phyloP scores from a whole-genome alignment of 176 grass and related monocot species.

The Guadua angustifolia region DNA sequence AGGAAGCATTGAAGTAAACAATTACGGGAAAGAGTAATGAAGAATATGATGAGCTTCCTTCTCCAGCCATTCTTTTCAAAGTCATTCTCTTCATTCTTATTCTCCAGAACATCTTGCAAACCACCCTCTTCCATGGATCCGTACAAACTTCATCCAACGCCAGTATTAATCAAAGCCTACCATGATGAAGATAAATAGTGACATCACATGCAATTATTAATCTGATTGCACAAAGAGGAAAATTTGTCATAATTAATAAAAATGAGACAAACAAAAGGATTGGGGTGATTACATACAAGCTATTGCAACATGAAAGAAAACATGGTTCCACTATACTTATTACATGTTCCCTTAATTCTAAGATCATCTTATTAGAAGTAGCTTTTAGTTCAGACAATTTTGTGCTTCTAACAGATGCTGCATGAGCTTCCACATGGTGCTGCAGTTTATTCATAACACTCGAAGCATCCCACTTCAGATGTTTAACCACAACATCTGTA shows the following conservation, averaged over 20 bases:
- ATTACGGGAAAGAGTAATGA: too few relatives aligned
- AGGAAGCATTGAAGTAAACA: too few relatives aligned
- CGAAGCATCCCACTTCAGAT: too few relatives aligned
- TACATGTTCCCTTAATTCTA: too few relatives aligned
- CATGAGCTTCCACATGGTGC: slow-evolving; percentile 63
- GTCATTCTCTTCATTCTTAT: slow-evolving; percentile 56
- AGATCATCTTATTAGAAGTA: too few relatives aligned
- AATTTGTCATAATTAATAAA: neutral
- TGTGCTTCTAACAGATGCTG: slow-evolving; percentile 44
- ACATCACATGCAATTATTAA: neutral
- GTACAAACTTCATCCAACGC: slow-evolving; percentile 63
- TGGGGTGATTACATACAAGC: neutral
- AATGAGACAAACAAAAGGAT: slow-evolving; percentile 23
- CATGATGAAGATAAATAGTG: slow-evolving; percentile 19
- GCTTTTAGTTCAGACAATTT: slow-evolving; percentile 71
- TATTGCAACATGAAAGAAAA: neutral
- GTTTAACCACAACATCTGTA: too few relatives aligned
- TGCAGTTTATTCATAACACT: too few relatives aligned
- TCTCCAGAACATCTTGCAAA: slow-evolving; percentile 43
- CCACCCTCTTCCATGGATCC: slow-evolving; percentile 68
- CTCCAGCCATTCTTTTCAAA: slow-evolving; percentile 56
- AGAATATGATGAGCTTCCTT: too few relatives aligned
- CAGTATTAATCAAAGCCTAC: slow-evolving; percentile 16
- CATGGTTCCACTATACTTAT: too few relatives aligned
- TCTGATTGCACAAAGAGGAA: neutral